Conservation (phyloP, 352 stramenopile genomes). For the Phytophthora macrochlamydospora region DNA sequence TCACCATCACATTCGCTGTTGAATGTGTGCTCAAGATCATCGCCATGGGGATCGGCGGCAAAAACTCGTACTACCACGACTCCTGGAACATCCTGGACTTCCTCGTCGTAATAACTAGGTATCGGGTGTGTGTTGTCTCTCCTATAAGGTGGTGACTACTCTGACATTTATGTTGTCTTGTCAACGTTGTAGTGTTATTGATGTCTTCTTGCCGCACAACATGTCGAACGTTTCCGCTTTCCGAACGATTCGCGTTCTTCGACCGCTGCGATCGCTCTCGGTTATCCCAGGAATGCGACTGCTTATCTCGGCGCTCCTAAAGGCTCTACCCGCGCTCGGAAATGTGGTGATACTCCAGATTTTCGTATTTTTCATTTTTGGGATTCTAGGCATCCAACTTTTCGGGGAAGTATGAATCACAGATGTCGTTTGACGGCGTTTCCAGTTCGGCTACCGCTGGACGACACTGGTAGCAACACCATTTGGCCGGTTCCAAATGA, state of each 20-base stretch:
- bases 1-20: constrained; percentile 77
- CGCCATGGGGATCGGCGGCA: constrained; percentile 74
- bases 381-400: constrained; percentile 83
- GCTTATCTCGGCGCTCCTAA: constrained; percentile 76
- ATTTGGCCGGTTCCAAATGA: constrained; percentile 61
- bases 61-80: constrained; percentile 85
- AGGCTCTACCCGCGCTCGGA: constrained; percentile 78
- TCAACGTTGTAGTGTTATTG: constrained; percentile 35
- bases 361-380: constrained; percentile 89
- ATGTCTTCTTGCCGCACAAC: constrained; percentile 34
- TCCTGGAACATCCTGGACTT: constrained; percentile 93
- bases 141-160: no score
- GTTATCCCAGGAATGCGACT: constrained; percentile 67
- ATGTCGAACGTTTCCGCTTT: constrained; percentile 57
- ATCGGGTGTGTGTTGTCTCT: no score
- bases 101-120: constrained; percentile 88
- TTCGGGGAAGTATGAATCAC: constrained; percentile 73
- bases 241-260: constrained; percentile 65
- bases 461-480: constrained; percentile 22
- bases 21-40: constrained; percentile 92
- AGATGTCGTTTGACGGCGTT: constrained; percentile 75
- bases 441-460: constrained; percentile 45
- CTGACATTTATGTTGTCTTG: not conserved
- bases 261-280: constrained; percentile 53
- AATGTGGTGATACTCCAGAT: constrained; percentile 81